Percentiles rank a stretch among this genome's conserved stretches.
Evolutionary conservation across 2,329 filamentous ascomycete genomes (phyloP).

Genomic region (Talaromyces sp.): DNA sequence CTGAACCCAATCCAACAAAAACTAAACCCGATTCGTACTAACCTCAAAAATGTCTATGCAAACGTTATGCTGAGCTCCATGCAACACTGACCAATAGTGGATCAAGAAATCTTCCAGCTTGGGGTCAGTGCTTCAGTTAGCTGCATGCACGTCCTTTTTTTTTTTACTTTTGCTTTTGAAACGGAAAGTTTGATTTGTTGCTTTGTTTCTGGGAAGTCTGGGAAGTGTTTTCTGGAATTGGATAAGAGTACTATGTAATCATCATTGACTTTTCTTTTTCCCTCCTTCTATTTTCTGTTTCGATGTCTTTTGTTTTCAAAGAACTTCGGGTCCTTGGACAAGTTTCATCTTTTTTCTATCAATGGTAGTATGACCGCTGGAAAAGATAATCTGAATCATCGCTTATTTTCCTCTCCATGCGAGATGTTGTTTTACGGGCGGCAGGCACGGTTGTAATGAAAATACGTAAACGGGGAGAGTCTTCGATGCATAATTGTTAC

Average conservation of each 20-base stretch:
- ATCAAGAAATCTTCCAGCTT: background rate
- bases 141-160: slow-evolving; percentile 8
- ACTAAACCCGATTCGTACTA: background rate
- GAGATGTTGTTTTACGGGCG: background rate
- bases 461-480: background rate
- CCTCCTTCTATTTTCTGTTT: too few relatives aligned
- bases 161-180: too few relatives aligned
- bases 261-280: background rate
- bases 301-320: background rate
- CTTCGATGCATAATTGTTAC: background rate
- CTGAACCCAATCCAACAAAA: background rate
- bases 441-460: slow-evolving; percentile 1
- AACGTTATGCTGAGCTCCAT: background rate
- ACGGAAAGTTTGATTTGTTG: background rate
- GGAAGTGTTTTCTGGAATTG: background rate
- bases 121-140: slow-evolving; percentile 6
- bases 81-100: background rate
- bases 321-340: too few relatives aligned
- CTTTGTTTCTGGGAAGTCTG: background rate
- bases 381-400: background rate
- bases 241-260: background rate
- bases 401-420: background rate
- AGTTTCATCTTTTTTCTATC: background rate
- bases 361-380: too few relatives aligned
- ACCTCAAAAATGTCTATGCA: background rate